Percentiles rank a stretch among this genome's conserved stretches.
Conservation (phyloP, 345 rosid species). For the Combretum micranthum region DNA sequence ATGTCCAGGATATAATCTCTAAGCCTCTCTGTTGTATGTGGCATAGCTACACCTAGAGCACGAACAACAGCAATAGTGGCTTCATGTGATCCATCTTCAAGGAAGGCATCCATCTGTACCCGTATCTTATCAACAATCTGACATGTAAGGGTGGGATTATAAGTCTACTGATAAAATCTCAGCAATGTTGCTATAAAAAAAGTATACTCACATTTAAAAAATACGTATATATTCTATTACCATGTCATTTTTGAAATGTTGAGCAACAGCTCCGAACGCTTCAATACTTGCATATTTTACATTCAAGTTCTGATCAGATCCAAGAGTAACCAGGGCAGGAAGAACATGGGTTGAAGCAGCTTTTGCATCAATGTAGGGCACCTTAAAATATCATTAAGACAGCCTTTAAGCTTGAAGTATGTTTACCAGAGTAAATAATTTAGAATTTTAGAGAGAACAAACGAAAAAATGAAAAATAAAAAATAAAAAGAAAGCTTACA, state of each 20-base stretch:
- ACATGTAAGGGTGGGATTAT: constrained; percentile 16
- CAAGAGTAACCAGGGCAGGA: constrained; percentile 92
- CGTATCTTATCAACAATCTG: constrained; percentile 98
- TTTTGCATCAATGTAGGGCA: constrained; percentile 76
- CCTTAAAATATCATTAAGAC: constrained; percentile 29
- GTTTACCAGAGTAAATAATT: no score
- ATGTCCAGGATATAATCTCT: constrained; percentile 75
- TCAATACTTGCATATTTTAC: constrained; percentile 96
- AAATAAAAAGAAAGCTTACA: constrained; percentile 45
- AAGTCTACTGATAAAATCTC: constrained; percentile 4
- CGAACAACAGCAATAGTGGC: constrained; percentile 89
- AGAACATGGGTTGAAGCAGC: constrained; percentile 72
- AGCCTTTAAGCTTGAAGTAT: neutral
- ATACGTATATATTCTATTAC: constrained; percentile 20
- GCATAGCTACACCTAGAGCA: constrained; percentile 76
- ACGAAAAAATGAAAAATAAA: constrained; percentile 5
- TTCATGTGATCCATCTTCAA: constrained; percentile 98
- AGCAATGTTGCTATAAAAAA: neutral
- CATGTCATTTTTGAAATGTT: constrained; percentile 86
- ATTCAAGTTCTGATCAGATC: constrained; percentile 84
- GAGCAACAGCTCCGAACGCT: constrained; percentile 95
- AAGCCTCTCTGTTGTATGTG: constrained; percentile 83
- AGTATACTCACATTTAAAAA: neutral
- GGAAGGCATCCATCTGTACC: constrained; percentile 99
- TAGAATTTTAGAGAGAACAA: no score